phyloP scores from a whole-genome alignment of 805 yeast genomes.

The Starmerella apis region DNA sequence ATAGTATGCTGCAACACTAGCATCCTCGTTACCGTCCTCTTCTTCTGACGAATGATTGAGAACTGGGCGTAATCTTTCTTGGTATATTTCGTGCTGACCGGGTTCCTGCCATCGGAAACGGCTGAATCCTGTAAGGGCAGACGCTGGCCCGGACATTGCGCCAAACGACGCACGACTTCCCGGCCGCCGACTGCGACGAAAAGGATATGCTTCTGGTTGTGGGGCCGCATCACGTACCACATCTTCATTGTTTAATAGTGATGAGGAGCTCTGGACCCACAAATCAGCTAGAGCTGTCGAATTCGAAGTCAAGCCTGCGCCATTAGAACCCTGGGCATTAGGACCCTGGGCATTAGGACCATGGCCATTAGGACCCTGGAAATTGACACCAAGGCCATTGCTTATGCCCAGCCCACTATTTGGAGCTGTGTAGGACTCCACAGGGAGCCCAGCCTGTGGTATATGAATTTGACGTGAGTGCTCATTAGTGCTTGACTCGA shows the following conservation, averaged over 20 bases:
- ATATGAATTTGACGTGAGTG: too few species aligned
- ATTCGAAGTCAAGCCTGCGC: not conserved
- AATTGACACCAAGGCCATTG: too few species aligned
- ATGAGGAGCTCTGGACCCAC: not conserved
- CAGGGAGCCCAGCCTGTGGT: too few species aligned
- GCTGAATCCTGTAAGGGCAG: slow-evolving; percentile 5
- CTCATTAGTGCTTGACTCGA: too few species aligned
- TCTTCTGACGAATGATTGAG: not conserved
- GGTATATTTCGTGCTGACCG: not conserved
- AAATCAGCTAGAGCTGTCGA: not conserved
- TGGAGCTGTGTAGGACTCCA: too few species aligned
- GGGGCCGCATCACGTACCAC: not conserved
- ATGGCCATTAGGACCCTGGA: not conserved
- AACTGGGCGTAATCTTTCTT: not conserved
- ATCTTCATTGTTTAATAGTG: not conserved
- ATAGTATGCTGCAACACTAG: slow-evolving; percentile 25
- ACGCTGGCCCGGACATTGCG: slow-evolving; percentile 5
- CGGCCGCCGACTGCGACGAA: not conserved
- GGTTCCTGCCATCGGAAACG: slow-evolving; percentile 2
- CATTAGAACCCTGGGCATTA: not conserved
- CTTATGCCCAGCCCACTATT: too few species aligned
- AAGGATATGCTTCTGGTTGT: not conserved
- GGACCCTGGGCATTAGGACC: too few species aligned
- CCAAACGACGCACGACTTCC: slow-evolving; percentile 5
- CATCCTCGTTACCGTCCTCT: slow-evolving; percentile 1